These are phyloP conservation scores for Trichophyton schoenleinii DNA, from an alignment of 2,329 filamentous ascomycete genomes.

Conservation along the genomic window DNA sequence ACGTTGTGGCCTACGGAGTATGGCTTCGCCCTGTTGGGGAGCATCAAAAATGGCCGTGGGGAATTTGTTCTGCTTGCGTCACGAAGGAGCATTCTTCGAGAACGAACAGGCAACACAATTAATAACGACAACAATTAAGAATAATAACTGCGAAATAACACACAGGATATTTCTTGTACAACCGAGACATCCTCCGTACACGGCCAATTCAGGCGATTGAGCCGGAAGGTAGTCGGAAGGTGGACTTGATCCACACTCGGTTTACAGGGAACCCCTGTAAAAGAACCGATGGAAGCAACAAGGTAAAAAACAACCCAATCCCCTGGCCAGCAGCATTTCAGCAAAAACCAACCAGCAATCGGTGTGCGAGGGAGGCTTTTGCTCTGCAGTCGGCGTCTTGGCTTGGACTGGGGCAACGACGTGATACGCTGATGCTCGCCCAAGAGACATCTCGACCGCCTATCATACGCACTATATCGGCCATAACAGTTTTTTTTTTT, in stretches of 20 bases:
- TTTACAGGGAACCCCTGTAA: not conserved
- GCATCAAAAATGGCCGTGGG: not conserved
- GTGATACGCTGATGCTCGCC: not conserved
- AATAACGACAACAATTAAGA: not conserved
- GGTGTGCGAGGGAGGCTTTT: not conserved
- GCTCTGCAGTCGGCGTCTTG: constrained; percentile 1
- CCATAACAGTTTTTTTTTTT: not conserved
- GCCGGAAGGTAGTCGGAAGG: constrained; percentile 5
- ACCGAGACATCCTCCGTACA: not conserved
- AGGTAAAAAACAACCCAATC: not conserved
- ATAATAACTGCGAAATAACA: not conserved
- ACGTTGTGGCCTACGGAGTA: not conserved
- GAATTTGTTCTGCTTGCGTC: not conserved
- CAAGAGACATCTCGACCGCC: not conserved
- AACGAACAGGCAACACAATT: not conserved
- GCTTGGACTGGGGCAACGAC: not conserved
- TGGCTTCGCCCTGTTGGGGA: too few species aligned
- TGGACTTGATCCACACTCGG: not conserved
- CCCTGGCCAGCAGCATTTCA: not conserved
- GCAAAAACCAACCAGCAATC: not conserved
- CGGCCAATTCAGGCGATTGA: not conserved
- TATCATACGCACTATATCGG: not conserved
- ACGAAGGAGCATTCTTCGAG: not conserved
- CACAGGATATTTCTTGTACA: not conserved
- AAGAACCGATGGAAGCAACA: not conserved